Evolutionary conservation across 169 alveolate species (phyloP).

Genomic region (Cryptosporidium felis): DNA sequence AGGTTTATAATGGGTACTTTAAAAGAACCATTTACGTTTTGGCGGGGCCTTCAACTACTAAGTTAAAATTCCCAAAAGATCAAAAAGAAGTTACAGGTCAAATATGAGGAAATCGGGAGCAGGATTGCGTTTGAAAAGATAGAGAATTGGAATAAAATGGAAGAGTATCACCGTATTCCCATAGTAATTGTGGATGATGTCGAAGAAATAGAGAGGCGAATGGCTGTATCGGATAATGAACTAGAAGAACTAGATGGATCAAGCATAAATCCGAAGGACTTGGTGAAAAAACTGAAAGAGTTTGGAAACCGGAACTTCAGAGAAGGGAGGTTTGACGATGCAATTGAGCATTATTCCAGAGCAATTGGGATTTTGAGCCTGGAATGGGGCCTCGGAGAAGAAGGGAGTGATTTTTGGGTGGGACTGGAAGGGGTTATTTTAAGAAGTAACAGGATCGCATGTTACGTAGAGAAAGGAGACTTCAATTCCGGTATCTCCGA

Average conservation of each 20-base stretch:
- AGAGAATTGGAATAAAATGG: neutral
- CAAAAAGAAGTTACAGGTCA: no score
- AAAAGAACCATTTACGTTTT: no score
- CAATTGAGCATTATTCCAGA: neutral
- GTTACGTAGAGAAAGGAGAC: conserved; percentile 30
- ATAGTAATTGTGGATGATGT: conserved; percentile 33
- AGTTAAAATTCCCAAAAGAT: no score
- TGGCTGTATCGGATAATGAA: neutral
- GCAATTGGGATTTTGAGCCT: conserved; percentile 31
- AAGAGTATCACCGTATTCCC: conserved; percentile 59
- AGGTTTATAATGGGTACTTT: no score
- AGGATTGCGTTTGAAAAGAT: no score
- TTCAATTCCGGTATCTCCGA: neutral
- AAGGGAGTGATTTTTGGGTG: neutral
- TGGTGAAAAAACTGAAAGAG: conserved; percentile 14
- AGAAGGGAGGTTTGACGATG: neutral
- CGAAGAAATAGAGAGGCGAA: neutral
- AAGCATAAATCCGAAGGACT: conserved; percentile 7
- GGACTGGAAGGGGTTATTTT: neutral
- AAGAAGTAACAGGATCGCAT: conserved; percentile 39
- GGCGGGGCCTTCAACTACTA: no score
- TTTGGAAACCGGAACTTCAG: neutral
- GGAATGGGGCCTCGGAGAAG: neutral
- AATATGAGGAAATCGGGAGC: no score
- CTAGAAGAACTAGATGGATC: neutral